phyloP scores from a whole-genome alignment of 169 alveolate genomes.

The Sarcocystis neurona region DNA sequence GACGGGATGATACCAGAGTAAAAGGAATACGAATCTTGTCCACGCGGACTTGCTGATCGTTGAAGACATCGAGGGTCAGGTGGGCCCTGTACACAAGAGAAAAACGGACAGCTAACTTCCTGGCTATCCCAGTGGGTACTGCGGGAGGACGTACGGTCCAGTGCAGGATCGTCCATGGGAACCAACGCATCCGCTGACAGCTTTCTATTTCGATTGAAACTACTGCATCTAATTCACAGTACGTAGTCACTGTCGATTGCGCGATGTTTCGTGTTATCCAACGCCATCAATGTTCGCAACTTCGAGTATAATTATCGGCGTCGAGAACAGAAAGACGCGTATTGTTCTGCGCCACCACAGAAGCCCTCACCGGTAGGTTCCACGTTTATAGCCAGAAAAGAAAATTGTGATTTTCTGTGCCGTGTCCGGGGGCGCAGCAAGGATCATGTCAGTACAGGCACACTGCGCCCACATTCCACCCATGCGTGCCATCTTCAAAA shows the following conservation, averaged over 20 bases:
- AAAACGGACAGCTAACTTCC: background rate
- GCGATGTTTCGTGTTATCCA: background rate
- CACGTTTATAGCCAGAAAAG: conserved; percentile 18
- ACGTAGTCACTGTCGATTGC: background rate
- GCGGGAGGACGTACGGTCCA: background rate
- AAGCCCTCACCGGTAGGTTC: conserved; percentile 20
- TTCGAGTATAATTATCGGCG: background rate
- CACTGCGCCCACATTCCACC: conserved; percentile 59
- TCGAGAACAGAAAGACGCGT: background rate
- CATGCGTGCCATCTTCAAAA: conserved; percentile 55
- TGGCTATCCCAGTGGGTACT: background rate
- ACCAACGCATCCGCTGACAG: background rate
- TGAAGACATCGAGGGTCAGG: conserved; percentile 45
- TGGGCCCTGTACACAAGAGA: conserved; percentile 29
- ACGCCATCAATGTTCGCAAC: background rate
- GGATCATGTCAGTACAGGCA: conserved; percentile 46
- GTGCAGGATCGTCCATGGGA: background rate
- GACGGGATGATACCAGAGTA: background rate
- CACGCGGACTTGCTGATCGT: conserved; percentile 1
- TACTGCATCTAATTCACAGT: background rate
- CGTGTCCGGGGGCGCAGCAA: conserved; percentile 33
- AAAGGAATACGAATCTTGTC: conserved; percentile 21
- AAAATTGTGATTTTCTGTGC: background rate
- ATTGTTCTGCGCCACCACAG: background rate
- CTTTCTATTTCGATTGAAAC: no score